phyloP scores from a whole-genome alignment of 2,329 filamentous ascomycete genomes.

The Monilinia aucupariae region DNA sequence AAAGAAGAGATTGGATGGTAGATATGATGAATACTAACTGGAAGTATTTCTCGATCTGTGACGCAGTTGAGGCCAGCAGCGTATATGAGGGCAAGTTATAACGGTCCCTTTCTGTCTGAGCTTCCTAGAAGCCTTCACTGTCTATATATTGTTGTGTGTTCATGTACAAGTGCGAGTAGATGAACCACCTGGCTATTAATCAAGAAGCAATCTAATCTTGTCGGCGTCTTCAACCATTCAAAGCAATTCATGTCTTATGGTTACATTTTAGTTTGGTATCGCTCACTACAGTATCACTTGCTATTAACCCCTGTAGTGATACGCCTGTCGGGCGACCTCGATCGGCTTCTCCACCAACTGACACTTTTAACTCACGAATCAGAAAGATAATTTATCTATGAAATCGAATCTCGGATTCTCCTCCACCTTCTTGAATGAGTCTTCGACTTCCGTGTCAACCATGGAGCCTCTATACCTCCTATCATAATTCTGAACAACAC shows the following conservation, averaged over 20 bases:
- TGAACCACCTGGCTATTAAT: slow-evolving; percentile 8
- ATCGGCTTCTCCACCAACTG: slow-evolving; percentile 14
- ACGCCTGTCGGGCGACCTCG: slow-evolving; percentile 6
- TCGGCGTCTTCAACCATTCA: neutral
- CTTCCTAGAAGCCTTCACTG: neutral
- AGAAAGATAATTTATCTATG: slow-evolving; percentile 3
- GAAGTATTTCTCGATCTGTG: neutral
- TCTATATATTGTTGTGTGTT: neutral
- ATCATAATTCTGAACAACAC: slow-evolving; percentile 12
- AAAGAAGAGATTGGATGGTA: slow-evolving; percentile 2
- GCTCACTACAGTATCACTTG: neutral
- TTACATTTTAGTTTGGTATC: slow-evolving; percentile 8
- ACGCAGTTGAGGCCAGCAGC: neutral
- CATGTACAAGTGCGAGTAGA: neutral
- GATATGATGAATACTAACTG: neutral
- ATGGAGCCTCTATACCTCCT: slow-evolving; percentile 14
- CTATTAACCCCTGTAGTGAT: slow-evolving; percentile 8
- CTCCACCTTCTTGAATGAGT: slow-evolving; percentile 10
- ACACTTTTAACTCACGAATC: slow-evolving; percentile 14
- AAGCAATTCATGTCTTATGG: slow-evolving; percentile 3
- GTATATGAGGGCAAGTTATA: neutral
- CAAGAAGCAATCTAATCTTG: slow-evolving; percentile 5
- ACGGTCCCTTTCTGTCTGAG: neutral
- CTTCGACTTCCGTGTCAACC: neutral
- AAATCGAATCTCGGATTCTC: slow-evolving; percentile 5